A percentile compares a stretch with the other conserved stretches of the same genome.
Evolutionary conservation across 495 filamentous ascomycete genomes (phyloP).

Genomic region (Chaetomium cochliodes): DNA sequence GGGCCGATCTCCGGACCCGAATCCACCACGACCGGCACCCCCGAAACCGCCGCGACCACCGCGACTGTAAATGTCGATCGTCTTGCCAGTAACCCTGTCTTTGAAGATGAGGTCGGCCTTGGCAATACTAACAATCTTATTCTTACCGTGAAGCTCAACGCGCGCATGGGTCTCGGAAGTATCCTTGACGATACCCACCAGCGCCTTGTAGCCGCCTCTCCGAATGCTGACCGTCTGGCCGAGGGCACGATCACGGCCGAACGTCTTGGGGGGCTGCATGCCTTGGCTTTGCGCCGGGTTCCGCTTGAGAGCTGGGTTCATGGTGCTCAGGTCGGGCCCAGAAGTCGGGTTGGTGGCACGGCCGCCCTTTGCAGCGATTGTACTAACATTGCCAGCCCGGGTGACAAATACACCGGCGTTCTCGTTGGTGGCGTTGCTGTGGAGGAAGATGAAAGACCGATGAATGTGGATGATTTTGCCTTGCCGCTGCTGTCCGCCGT

Average conservation of each 20-base stretch:
- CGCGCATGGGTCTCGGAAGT: constrained; percentile 78
- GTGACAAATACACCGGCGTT: constrained; percentile 89
- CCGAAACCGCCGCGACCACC: constrained; percentile 45
- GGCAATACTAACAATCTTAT: constrained; percentile 76
- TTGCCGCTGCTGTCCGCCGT: constrained; percentile 76
- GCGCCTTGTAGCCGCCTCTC: constrained; percentile 83
- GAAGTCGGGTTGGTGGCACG: constrained; percentile 58
- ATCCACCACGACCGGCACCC: constrained; percentile 32
- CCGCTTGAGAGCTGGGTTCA: constrained; percentile 85
- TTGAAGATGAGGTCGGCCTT: constrained; percentile 77
- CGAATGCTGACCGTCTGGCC: constrained; percentile 86
- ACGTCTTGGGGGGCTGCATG: constrained; percentile 75
- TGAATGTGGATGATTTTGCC: constrained; percentile 91
- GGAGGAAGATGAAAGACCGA: constrained; percentile 81
- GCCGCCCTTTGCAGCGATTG: constrained; percentile 88
- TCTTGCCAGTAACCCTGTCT: constrained; percentile 75
- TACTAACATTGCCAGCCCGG: constrained; percentile 79
- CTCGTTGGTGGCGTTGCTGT: constrained; percentile 78
- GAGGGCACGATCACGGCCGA: constrained; percentile 81
- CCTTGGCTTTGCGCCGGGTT: constrained; percentile 50
- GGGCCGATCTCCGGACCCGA: constrained; percentile 39
- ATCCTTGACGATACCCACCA: constrained; percentile 93
- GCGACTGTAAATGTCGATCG: constrained; percentile 65
- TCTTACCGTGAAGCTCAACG: constrained; percentile 89
- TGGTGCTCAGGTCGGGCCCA: constrained; percentile 76